Evolutionary conservation across 768 basidiomycete species (phyloP).

Genomic region (Termitomyces sp.): DNA sequence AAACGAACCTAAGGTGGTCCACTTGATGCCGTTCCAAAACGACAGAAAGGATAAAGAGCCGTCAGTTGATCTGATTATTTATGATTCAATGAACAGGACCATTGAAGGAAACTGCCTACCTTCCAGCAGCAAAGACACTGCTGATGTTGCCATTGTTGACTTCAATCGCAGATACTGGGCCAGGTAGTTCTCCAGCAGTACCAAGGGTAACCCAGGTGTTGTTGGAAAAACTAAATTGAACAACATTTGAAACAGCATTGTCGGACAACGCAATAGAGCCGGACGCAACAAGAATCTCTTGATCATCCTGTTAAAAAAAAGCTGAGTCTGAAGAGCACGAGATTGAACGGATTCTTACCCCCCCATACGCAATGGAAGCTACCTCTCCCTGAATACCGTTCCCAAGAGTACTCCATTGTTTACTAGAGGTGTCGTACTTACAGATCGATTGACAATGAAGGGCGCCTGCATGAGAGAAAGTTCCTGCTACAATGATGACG

Average conservation of each 20-base stretch:
- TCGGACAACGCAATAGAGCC: slow-evolving; percentile 74
- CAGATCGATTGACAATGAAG: slow-evolving; percentile 79
- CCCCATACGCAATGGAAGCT: slow-evolving; percentile 74
- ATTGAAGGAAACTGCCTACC: slow-evolving; percentile 43
- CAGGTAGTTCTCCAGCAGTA: slow-evolving; percentile 61
- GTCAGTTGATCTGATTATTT: slow-evolving; percentile 45
- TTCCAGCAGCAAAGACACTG: slow-evolving; percentile 90
- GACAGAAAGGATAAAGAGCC: slow-evolving; percentile 69
- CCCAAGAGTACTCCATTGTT: slow-evolving; percentile 81
- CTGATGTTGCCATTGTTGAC: slow-evolving; percentile 78
- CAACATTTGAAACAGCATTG: slow-evolving; percentile 68
- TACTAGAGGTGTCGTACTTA: slow-evolving; percentile 60
- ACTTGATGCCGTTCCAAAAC: slow-evolving; percentile 82
- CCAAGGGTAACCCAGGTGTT: slow-evolving; percentile 74
- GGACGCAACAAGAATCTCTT: slow-evolving; percentile 72
- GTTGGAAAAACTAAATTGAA: slow-evolving; percentile 69
- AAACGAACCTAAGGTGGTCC: slow-evolving; percentile 63
- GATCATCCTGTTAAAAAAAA: slow-evolving; percentile 45
- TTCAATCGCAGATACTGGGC: slow-evolving; percentile 86
- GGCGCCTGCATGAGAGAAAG: slow-evolving; percentile 78
- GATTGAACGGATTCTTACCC: slow-evolving; percentile 46
- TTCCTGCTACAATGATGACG: slow-evolving; percentile 81
- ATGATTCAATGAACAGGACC: not conserved
- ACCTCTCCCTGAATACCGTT: slow-evolving; percentile 82
- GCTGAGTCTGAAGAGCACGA: not conserved